Evolutionary conservation across 306 rosid genomes (phyloP).

Genomic region (Acacia crassicarpa): DNA sequence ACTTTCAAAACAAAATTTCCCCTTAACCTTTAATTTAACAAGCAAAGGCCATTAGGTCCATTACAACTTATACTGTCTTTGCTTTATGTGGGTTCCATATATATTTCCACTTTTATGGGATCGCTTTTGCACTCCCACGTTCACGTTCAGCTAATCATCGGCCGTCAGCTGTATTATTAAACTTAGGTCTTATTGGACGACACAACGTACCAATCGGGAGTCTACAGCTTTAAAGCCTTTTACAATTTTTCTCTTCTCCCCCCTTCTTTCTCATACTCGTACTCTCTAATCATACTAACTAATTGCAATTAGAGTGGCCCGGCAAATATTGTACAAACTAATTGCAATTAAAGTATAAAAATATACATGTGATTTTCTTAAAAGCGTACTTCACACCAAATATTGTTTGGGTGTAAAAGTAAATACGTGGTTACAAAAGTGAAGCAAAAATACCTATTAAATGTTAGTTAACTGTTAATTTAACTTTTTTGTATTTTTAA

Average conservation of each 20-base stretch:
- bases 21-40: background rate
- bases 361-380: no score
- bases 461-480: no score
- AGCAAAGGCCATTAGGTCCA: background rate
- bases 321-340: background rate
- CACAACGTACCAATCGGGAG: conserved; percentile 6
- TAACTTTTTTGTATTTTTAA: no score
- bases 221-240: background rate
- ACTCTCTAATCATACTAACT: background rate
- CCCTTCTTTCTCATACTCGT: background rate
- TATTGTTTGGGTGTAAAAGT: no score
- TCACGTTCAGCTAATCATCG: conserved; percentile 39
- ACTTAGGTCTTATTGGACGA: conserved; percentile 32
- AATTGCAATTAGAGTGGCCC: background rate
- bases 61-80: conserved; percentile 31
- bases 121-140: conserved; percentile 29
- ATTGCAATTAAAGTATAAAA: no score
- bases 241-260: background rate
- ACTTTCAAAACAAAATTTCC: no score
- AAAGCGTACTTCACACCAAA: no score
- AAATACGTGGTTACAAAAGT: no score
- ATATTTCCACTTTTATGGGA: conserved; percentile 30
- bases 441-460: no score
- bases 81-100: conserved; percentile 34
- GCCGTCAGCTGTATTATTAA: conserved; percentile 20